Evolutionary conservation across 768 basidiomycete genomes (phyloP).

Genomic region (Pisolithus tinctorius): DNA sequence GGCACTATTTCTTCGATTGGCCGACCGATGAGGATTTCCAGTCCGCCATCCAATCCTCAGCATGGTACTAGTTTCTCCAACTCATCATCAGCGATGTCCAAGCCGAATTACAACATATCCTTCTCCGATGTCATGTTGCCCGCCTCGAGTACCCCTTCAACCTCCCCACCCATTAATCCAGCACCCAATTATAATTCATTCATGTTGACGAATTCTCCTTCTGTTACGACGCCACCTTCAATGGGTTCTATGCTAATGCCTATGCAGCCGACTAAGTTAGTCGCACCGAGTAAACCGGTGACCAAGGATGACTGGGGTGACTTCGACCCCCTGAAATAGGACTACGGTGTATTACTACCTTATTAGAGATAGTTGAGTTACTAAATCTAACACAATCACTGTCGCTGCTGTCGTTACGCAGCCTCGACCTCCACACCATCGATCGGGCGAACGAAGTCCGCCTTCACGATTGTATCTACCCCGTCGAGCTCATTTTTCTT

Average conservation of each 20-base stretch:
- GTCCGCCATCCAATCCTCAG: constrained; percentile 17
- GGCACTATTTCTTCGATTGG: background rate
- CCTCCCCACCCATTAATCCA: constrained; percentile 8
- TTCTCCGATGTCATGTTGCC: constrained; percentile 25
- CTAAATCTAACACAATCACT: background rate
- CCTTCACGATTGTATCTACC: constrained; percentile 49
- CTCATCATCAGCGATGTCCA: constrained; percentile 14
- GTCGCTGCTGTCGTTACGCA: constrained; percentile 2
- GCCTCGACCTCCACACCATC: constrained; percentile 44
- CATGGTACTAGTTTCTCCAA: constrained; percentile 8
- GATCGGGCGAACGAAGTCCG: constrained; percentile 38
- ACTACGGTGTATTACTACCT: background rate
- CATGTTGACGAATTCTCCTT: constrained; percentile 13
- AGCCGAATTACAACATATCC: constrained; percentile 57
- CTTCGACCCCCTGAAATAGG: constrained; percentile 58
- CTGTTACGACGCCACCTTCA: constrained; percentile 24
- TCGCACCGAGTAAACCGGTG: constrained; percentile 36
- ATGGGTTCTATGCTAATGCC: constrained; percentile 57
- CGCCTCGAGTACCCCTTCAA: constrained; percentile 10
- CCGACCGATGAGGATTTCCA: constrained; percentile 14
- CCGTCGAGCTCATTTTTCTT: constrained; percentile 22
- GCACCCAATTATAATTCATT: constrained; percentile 12
- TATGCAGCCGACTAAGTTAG: constrained; percentile 41
- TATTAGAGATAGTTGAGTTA: background rate
- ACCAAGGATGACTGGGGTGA: constrained; percentile 73